Evolutionary conservation across 257 asterid species (phyloP), one percentile per base, ranked within the genome.

Genomic region (Nicotiana benthamiana): DNA sequence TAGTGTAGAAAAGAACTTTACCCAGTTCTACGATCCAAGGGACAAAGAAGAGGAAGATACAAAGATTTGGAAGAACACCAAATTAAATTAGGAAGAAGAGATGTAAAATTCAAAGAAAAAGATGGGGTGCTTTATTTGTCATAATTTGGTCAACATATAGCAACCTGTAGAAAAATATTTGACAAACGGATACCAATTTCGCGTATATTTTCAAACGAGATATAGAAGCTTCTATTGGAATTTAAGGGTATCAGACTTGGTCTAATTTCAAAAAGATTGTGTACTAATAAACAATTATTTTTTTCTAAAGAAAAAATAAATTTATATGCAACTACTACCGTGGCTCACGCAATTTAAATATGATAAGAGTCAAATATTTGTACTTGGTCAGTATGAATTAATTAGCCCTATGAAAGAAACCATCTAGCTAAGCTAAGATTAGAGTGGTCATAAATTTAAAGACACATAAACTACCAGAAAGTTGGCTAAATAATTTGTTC

Each of bases 201-300:
- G 67, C 16, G 22, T 15, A 16, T 43, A 62, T 61, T 30, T 74
- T 72, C 75, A 78, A 79, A 67, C 12, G 46, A 65, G 18, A 79
- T 12, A 72, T n/a, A 52, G 94, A 89, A 90, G 87, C 89, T 91
- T 89, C 91, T 67, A 64, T 61, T 83, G 87, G 88, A 83, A 76
- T 57, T 63, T 46, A 59, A 13, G n/a, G 32, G 20, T 78, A 48
- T 51, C 27, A 48, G 84, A 66, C 83, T 43, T 11, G 2, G 85
- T 84, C 87, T 17, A 40, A 79, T 43, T 48, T 66, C 52, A 34
- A 11, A 5, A 18, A 11, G 17, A n/a, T 12, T 18, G 28, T 18
- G 53, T 22, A 34, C 6, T 26, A 20, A 40, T 40, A 40, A 40
- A 40, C 36, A 32, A 40, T 40, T 40, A 9, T 40, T 8, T 40